phyloP scores from a whole-genome alignment of 257 asterid genomes.

The Fraxinus pennsylvanica region DNA sequence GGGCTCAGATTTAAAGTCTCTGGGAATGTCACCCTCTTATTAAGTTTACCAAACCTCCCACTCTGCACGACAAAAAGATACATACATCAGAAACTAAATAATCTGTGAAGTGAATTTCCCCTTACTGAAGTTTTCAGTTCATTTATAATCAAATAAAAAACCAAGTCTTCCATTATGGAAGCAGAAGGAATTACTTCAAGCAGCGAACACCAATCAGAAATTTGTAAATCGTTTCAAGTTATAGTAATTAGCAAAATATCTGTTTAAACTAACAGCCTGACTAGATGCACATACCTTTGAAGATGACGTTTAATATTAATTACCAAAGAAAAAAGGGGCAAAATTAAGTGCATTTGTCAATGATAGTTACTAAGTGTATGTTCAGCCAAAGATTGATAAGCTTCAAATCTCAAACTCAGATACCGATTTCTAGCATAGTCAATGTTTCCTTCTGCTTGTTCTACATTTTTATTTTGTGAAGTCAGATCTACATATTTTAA shows the following conservation, averaged over 20 bases:
- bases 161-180: not conserved
- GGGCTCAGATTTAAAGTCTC: conserved; percentile 75
- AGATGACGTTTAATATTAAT: not conserved
- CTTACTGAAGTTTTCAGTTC: not conserved
- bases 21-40: conserved; percentile 92
- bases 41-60: conserved; percentile 95
- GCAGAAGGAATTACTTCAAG: conserved; percentile 5
- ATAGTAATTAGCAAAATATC: not conserved
- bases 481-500: conserved; percentile 10
- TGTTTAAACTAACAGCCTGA: not conserved
- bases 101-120: not conserved
- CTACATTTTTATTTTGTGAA: not conserved
- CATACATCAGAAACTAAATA: conserved; percentile 19
- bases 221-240: not conserved
- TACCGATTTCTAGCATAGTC: conserved; percentile 1
- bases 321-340: not conserved
- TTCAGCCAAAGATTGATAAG: not conserved
- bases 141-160: not conserved
- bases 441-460: conserved; percentile 1
- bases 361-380: not conserved
- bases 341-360: not conserved
- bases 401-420: not conserved
- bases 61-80: conserved; percentile 51
- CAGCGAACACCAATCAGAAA: not conserved
- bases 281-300: not conserved